Evolutionary conservation across 371 early-diverging fungal genomes (phyloP), one percentile per base, ranked within the genome.

Genomic region (Chytridium lagenaria): DNA sequence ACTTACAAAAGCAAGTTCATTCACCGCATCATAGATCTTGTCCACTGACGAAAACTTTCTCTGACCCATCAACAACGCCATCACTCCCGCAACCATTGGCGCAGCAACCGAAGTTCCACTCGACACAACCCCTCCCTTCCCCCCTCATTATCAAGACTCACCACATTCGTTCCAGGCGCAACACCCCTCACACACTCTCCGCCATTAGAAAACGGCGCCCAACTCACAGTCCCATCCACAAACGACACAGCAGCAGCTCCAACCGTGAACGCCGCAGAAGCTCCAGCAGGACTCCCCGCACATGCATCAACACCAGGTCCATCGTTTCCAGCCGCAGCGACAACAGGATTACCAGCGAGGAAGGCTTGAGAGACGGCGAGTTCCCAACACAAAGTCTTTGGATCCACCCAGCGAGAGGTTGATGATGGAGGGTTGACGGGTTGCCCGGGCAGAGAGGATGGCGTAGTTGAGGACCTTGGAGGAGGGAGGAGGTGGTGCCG

Each of bases 61-160:
- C n/a, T 37, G 38, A 2, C 19, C 7, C 40, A 66, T 3, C 40
- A 81, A 78, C 92, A 88, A 75, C 44, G 98, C 98, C 69, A 94
- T 88, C 40, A 95, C 81, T 65, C 99, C 99, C 69, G 95, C 90
- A 61, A 96, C 95, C 76, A 92, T 92, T 28, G 95, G 93, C 23
- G 90, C 65, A 26, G 94, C 74, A 22, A 69, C 51, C 44, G 59
- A 74, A 28, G 67, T 75, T 3, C 76, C 76, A 2, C 69, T 50
- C n/a, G 73, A 64, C 30, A 55, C 67, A 38, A 36, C 55, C 5
- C 23, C 19, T 7, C 30, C 16, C 23, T 28, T 26, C 16, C 26
- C 55, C 26, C 26, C 16, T 16, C 19, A 5, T 28, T 55, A 7
- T 7, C 23, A 5, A 28, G 26, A 23, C 23, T 55, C 33, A 16